Percentiles rank a stretch among this genome's conserved stretches.
Evolutionary conservation across 768 basidiomycete genomes (phyloP).

Genomic region (Tulasnella calospora): DNA sequence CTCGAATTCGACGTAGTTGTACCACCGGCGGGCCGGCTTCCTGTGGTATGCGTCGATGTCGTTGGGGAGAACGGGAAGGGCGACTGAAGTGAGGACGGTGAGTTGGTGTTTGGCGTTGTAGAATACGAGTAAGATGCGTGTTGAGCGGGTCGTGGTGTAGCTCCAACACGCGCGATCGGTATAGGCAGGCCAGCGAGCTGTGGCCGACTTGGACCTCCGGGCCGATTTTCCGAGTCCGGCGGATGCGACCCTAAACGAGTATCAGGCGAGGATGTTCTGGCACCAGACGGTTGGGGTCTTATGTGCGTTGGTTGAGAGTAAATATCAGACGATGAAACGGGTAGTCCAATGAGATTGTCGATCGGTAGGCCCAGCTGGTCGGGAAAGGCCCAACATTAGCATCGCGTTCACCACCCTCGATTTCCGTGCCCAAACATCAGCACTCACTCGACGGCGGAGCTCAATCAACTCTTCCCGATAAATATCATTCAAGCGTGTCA

Average conservation of each 20-base stretch:
- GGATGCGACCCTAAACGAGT: neutral
- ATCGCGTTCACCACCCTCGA: neutral
- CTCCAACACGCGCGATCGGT: slow-evolving; percentile 53
- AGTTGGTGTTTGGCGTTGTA: slow-evolving; percentile 60
- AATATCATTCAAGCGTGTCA: slow-evolving; percentile 70
- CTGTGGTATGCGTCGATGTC: slow-evolving; percentile 47
- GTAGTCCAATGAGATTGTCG: slow-evolving; percentile 70
- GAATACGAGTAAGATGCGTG: slow-evolving; percentile 45
- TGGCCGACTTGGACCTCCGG: slow-evolving; percentile 34
- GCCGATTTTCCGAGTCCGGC: neutral
- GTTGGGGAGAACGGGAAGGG: slow-evolving; percentile 64
- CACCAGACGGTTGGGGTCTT: slow-evolving; percentile 45
- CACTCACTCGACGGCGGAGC: slow-evolving; percentile 65
- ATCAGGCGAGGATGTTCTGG: slow-evolving; percentile 42
- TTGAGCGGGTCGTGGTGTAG: slow-evolving; percentile 35
- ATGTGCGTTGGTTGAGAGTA: slow-evolving; percentile 68
- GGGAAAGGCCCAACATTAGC: slow-evolving; percentile 12
- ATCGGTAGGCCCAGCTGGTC: slow-evolving; percentile 65
- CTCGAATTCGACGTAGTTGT: slow-evolving; percentile 9
- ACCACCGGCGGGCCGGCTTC: neutral
- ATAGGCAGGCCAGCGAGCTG: slow-evolving; percentile 57
- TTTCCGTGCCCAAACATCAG: neutral
- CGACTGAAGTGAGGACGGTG: slow-evolving; percentile 54
- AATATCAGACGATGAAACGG: slow-evolving; percentile 51
- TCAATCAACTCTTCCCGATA: slow-evolving; percentile 82